A percentile compares a stretch with the other conserved stretches of the same genome.
These are phyloP conservation scores for Staphylotrichum tortipilum DNA, from an alignment of 495 filamentous ascomycete species.

Conservation along the genomic window DNA sequence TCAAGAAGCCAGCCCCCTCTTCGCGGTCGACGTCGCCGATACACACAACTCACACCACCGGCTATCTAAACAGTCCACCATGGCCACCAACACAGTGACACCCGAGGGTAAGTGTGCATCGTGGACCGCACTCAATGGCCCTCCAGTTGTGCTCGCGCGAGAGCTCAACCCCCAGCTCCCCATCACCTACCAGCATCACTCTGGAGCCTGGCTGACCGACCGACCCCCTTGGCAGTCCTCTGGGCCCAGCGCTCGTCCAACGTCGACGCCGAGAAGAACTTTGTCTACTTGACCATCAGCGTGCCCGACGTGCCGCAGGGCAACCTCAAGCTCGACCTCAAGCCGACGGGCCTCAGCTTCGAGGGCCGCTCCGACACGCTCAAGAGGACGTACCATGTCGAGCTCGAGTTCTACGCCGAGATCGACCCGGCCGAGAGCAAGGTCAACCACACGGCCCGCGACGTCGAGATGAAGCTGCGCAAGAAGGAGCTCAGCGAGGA, in stretches of 20 bases:
- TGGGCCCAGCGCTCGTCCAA: constrained; percentile 94
- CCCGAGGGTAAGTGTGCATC: constrained; percentile 24
- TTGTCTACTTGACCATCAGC: constrained; percentile 83
- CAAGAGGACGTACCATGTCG: constrained; percentile 77
- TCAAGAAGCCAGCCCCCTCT: neutral
- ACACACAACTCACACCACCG: neutral
- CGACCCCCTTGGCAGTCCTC: constrained; percentile 54
- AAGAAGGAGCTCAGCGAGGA: constrained; percentile 92
- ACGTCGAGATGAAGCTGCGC: constrained; percentile 78
- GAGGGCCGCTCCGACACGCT: constrained; percentile 64
- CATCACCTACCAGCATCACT: too few relatives aligned
- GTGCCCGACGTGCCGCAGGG: constrained; percentile 66
- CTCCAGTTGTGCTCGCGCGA: too few relatives aligned
- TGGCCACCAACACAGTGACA: constrained; percentile 20
- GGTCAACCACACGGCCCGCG: constrained; percentile 72
- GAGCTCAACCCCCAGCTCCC: neutral
- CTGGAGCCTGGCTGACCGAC: too few relatives aligned
- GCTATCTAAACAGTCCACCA: constrained; percentile 14
- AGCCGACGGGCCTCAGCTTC: constrained; percentile 70
- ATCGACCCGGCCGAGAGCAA: constrained; percentile 79
- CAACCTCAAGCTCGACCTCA: constrained; percentile 69
- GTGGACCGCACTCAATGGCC: too few relatives aligned
- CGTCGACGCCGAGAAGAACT: constrained; percentile 74
- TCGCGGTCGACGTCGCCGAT: neutral
- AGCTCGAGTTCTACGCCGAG: constrained; percentile 84